Base-by-base conservation (phyloP, 345 rosid species). In the Mallotus nudiflorus region DNA sequence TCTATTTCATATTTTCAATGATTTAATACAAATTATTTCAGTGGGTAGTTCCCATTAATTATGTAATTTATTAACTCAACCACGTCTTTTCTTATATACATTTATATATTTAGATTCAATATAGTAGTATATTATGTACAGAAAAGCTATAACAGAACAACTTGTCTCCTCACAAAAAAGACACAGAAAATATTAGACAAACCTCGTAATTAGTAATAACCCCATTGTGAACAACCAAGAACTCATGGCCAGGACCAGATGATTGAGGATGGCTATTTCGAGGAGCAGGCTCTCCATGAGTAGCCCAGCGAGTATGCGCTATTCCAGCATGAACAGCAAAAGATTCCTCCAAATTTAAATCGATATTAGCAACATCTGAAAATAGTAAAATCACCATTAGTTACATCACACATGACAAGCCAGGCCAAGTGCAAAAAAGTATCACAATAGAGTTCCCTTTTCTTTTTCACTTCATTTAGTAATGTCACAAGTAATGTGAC, bases 221-320 rank as follows among this genome's bases (percentile, higher is more conserved):
- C 11, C 97, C 98, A 80, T 94, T 94, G 83, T 94, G 98, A 66
- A 90, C 97, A 20, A 94, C 97, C 86, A 94, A 67, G 55, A 94
- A 94, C 39, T 91, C 98, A 78, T 94, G 85, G 62, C 84, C 96
- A 74, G 78, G 65, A 73, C 96, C 97, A 15, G 97, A 89, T 1
- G 88, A 63, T 80, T 94, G 97, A 55, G 97, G 98, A 81, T 94
- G 98, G 77, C 97, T 82, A 67, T 94, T 94, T 81, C 90, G 84
- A 12, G 97, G 86, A 76, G 97, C 85, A 52, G 98, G 98, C 71
- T 89, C 97, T 45, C 98, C 97, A 77, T 94, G 98, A 52, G 98
- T 94, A 27, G 98, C 97, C 98, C 97, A 94, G 20, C 98, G 82
- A 0, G 97, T 94, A 76, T 94, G 98, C 10, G 98, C 98, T 80